Evolutionary conservation across 495 filamentous ascomycete genomes (phyloP), one percentile per base, ranked within the genome.

Genomic region (Penicillium paxilli): DNA sequence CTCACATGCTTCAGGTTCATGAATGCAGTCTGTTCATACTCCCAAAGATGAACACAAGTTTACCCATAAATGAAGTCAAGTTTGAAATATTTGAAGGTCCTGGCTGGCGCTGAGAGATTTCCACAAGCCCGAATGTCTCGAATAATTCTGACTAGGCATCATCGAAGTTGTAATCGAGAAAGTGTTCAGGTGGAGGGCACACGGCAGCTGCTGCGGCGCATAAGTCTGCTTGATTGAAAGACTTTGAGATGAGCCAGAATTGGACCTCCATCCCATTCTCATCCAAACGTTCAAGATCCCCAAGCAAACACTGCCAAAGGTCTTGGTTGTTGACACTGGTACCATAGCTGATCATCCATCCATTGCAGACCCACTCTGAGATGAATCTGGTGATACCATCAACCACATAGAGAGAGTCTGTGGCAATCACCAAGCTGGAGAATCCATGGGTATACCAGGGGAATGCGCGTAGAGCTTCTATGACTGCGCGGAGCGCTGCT

Each of bases 401-500:
- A 11, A 70, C 64, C 4, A 76, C 68, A 45, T 74, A 73, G 16
- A 52, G 49, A 7, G 73, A 76, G 40, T 73, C 68, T 0, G 69
- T 72, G 3, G 71, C 71, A 45, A 74, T 71, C 32, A 73, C 65
- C 1, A 78, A 14, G 16, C 35, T 60, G 6, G 44, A 49, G 45
- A 67, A 69, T 8, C 57, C 42, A 5, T 28, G 47, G 0, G 3
- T 2, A 14, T 1, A 1, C 57, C 51, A 55, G 17, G 22, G 4
- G 9, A 20, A 17, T 32, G 60, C 66, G 3, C 60, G 66, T 1
- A 70, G 47, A 21, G 72, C 74, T 24, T 60, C 74, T 44, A 77
- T 62, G 17, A 71, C 70, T 5, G 73, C 73, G 3, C 74, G 74
- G 5, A 77, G 63, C 51, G 76, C 69, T 22, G 73, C 75, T 0